Evolutionary conservation across 129 eudicot species (phyloP).

Genomic region (Glebionis coronaria): DNA sequence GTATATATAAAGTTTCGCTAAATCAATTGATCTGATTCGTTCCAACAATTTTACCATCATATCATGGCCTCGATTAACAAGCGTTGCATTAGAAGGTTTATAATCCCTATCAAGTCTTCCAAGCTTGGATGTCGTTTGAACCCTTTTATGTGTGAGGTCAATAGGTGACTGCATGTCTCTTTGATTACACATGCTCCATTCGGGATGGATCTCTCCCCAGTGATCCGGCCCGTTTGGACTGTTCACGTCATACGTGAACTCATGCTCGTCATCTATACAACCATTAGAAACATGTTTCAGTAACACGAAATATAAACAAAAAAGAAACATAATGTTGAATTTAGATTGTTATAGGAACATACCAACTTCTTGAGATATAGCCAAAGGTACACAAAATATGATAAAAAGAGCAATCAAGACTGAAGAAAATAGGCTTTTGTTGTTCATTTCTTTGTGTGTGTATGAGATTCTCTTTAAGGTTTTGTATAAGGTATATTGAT

Average conservation of each 20-base stretch:
- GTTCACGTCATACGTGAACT: constrained; percentile 26
- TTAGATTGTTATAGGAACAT: not conserved
- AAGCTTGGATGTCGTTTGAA: constrained; percentile 20
- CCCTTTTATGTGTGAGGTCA: constrained; percentile 35
- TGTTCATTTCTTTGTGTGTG: constrained; percentile 6
- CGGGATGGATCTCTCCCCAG: constrained; percentile 31
- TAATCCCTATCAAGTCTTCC: constrained; percentile 33
- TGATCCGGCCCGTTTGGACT: constrained; percentile 32
- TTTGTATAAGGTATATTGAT: constrained; percentile 2
- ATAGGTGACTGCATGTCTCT: constrained; percentile 63
- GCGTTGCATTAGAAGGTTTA: constrained; percentile 43
- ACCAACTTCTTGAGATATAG: constrained; percentile 41
- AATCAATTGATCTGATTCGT: not conserved
- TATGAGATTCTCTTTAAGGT: not conserved
- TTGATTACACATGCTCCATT: constrained; percentile 12
- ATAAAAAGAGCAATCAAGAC: constrained; percentile 20
- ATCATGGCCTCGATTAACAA: constrained; percentile 52
- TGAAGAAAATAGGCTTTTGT: constrained; percentile 9
- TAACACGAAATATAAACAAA: not conserved
- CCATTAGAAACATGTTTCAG: not conserved
- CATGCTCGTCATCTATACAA: constrained; percentile 40
- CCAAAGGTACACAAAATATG: not conserved
- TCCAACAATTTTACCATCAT: constrained; percentile 31
- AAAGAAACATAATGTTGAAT: not conserved
- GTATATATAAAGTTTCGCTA: not conserved